These are phyloP conservation scores for Chalara sp. DNA, from an alignment of 2,329 filamentous ascomycete species.

Conservation along the genomic window DNA sequence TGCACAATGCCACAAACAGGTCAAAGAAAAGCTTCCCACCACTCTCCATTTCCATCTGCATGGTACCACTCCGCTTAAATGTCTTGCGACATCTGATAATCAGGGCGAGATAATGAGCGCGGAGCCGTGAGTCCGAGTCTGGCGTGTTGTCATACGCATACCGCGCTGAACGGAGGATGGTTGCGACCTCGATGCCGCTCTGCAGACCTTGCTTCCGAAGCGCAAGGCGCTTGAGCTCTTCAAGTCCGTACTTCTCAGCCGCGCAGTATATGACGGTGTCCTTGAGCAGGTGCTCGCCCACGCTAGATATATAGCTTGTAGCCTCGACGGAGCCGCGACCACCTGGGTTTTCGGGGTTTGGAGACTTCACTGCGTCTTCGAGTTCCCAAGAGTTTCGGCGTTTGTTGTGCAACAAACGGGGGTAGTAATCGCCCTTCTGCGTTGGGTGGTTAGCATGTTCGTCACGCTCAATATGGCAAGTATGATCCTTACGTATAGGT, in stretches of 20 bases:
- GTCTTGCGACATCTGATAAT: conserved; percentile 96
- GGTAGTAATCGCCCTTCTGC: conserved; percentile 45
- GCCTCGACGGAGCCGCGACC: conserved; percentile 61
- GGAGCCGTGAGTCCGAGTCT: conserved; percentile 84
- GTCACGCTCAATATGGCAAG: neutral
- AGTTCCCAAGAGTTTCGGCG: conserved; percentile 83
- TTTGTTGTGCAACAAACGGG: conserved; percentile 81
- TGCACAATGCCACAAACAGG: conserved; percentile 96
- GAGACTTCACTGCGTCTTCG: conserved; percentile 59
- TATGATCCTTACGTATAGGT: conserved; percentile 57
- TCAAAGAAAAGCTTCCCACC: conserved; percentile 94
- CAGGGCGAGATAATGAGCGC: conserved; percentile 93
- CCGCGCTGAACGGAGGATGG: conserved; percentile 85
- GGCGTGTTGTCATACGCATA: conserved; percentile 95
- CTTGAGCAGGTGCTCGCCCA: conserved; percentile 71
- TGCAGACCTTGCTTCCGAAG: conserved; percentile 90
- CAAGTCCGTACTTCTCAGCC: conserved; percentile 83
- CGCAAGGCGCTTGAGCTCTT: conserved; percentile 85
- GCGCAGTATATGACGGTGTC: conserved; percentile 95
- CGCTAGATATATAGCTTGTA: conserved; percentile 70
- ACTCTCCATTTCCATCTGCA: conserved; percentile 97
- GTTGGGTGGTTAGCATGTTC: neutral
- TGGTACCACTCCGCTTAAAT: conserved; percentile 96
- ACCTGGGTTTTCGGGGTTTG: conserved; percentile 46
- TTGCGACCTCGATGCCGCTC: conserved; percentile 83